Conservation (phyloP, 345 rosid genomes). For the Noccaea caerulescens region DNA sequence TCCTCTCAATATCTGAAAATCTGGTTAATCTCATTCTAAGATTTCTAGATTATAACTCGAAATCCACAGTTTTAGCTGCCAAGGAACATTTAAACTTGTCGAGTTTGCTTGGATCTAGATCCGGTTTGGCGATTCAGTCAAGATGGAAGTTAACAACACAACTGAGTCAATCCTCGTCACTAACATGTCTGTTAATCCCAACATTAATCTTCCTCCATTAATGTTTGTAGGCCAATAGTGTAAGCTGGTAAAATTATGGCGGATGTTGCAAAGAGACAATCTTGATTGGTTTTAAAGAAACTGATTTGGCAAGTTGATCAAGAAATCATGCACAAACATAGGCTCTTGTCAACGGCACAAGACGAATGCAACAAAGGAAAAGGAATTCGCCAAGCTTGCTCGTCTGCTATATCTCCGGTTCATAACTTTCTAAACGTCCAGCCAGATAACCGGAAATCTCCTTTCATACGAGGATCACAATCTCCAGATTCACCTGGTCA, state of each 20-base stretch:
- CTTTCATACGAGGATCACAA: conserved; percentile 45
- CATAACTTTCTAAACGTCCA: conserved; percentile 45
- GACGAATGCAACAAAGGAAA: conserved; percentile 48
- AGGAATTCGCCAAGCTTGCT: conserved; percentile 46
- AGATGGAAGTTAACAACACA: conserved; percentile 8
- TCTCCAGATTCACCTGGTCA: conserved; percentile 52
- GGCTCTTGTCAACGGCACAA: conserved; percentile 43
- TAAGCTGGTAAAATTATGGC: neutral
- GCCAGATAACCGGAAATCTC: conserved; percentile 49
- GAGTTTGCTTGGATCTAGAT: conserved; percentile 17
- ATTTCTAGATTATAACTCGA: neutral
- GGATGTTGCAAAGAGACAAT: conserved; percentile 12
- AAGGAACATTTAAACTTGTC: conserved; percentile 1
- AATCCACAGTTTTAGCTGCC: neutral
- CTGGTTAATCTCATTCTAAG: neutral
- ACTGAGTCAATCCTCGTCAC: conserved; percentile 12
- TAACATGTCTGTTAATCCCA: neutral
- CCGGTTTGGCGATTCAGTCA: neutral
- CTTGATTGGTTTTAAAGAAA: conserved; percentile 27
- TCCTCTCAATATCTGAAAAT: conserved; percentile 22
- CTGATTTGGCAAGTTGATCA: conserved; percentile 29
- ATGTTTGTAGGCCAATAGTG: neutral
- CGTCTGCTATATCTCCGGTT: conserved; percentile 40
- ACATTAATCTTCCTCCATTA: neutral
- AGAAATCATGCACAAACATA: conserved; percentile 43